These are phyloP conservation scores for Sporothrix pallida DNA, from an alignment of 2,329 filamentous ascomycete genomes.

Conservation along the genomic window DNA sequence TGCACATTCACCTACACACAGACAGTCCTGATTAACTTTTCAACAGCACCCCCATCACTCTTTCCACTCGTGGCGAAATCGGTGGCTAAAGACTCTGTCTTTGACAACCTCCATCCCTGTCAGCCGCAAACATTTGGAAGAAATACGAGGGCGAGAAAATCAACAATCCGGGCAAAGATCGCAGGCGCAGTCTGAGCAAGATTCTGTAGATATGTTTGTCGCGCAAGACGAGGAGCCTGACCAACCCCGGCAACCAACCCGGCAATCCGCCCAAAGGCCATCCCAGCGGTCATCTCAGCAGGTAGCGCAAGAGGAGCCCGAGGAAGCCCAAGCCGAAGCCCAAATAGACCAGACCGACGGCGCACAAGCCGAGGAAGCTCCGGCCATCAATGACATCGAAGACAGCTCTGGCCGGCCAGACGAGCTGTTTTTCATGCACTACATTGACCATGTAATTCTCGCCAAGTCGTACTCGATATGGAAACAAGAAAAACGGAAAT, in stretches of 20 bases:
- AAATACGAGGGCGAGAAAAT: background rate
- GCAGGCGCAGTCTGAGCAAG: background rate
- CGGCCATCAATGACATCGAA: background rate
- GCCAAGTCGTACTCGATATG: background rate
- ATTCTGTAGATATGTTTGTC: background rate
- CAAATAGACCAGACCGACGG: too few relatives aligned
- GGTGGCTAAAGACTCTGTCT: conserved; percentile 31
- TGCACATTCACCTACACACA: too few relatives aligned
- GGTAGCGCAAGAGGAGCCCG: background rate
- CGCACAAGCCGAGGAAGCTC: too few relatives aligned
- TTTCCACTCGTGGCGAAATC: conserved; percentile 43
- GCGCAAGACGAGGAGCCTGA: background rate
- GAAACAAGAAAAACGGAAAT: background rate
- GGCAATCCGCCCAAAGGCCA: background rate
- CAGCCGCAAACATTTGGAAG: background rate
- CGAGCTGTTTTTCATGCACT: conserved; percentile 17
- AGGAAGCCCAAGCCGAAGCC: too few relatives aligned
- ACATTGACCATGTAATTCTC: background rate
- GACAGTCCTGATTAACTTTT: too few relatives aligned
- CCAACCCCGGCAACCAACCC: background rate
- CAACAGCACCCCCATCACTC: conserved; percentile 45
- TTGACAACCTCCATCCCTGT: background rate
- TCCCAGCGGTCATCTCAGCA: background rate
- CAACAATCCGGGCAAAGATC: background rate
- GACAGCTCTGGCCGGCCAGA: background rate